phyloP scores from a whole-genome alignment of 2,329 filamentous ascomycete species.

The Talaromyces pinophilus region DNA sequence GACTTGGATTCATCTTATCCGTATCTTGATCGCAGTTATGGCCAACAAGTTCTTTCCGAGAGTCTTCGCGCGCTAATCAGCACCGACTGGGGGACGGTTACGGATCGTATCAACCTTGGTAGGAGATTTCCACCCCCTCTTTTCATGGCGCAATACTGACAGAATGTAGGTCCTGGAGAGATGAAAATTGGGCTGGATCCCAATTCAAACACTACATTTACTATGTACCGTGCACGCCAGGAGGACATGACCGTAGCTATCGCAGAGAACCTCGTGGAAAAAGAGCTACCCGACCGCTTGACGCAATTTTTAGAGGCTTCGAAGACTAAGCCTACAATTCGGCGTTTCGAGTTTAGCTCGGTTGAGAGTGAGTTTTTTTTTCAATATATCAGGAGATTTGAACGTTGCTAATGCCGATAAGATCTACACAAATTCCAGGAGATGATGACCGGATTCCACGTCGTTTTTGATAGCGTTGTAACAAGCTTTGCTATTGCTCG shows the following conservation, averaged over 20 bases:
- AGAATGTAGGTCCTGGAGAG: conserved; percentile 62
- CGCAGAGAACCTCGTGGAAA: conserved; percentile 64
- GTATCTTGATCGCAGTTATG: conserved; percentile 56
- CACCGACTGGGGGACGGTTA: conserved; percentile 73
- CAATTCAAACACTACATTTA: conserved; percentile 61
- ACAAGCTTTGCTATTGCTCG: conserved; percentile 77
- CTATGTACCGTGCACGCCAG: conserved; percentile 71
- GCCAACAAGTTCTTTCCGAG: conserved; percentile 73
- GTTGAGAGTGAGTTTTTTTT: conserved; percentile 42
- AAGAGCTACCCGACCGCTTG: conserved; percentile 65
- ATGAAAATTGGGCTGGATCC: conserved; percentile 67
- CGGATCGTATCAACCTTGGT: conserved; percentile 78
- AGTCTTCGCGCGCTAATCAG: conserved; percentile 73
- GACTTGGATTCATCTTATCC: conserved; percentile 64
- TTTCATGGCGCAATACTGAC: conserved; percentile 24
- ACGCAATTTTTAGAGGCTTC: conserved; percentile 61
- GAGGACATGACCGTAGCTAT: conserved; percentile 75
- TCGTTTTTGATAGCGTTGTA: conserved; percentile 71
- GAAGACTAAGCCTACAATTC: conserved; percentile 64
- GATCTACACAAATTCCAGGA: conserved; percentile 78
- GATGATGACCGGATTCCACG: conserved; percentile 76
- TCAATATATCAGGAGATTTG: no score
- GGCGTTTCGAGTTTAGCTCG: conserved; percentile 69
- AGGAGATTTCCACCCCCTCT: conserved; percentile 28
- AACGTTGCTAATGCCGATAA: conserved; percentile 26